Evolutionary conservation across 306 rosid genomes (phyloP), one percentile per base, ranked within the genome.

Genomic region (Gleditsia sinensis): DNA sequence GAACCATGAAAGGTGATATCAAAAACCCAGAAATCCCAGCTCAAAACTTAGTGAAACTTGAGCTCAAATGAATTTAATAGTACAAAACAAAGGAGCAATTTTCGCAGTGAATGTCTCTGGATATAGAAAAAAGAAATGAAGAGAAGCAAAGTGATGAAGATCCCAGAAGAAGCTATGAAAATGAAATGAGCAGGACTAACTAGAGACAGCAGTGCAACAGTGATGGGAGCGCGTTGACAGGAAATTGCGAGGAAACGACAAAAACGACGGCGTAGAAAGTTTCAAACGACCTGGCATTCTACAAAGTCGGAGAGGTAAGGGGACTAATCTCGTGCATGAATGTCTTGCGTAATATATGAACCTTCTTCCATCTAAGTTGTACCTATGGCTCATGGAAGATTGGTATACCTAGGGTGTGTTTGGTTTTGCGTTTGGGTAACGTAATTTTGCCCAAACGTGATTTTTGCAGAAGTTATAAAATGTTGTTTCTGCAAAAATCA

Each of bases 211-310:
- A 75, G 13, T 45, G 36, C 42, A 36, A 13, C 50, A 12, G 40
- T 49, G 25, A 53, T 36, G 25, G 76, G 66, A 61, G 46, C 81
- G 66, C 68, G 75, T 81, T 9, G 10, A 80, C 42, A 1, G 56
- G 76, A 62, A 75, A 36, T 12, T 19, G 50, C 56, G 11, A 40
- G 67, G 68, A 72, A 81, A 71, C 46, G 30, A 13, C 1, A 36
- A 72, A 12, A 11, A 49, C 7, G 30, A 20, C 46, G 74, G 32
- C 46, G 19, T 9, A 8, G 75, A 81, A 65, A 9, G 46, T 51
- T 71, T 81, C 82, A 81, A 75, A 56, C 3, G 7, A 57, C 3
- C 53, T 73, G 33, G 66, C 49, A 5, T 21, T 61, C 3, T 2
- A 2, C 13, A 11, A 2, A 9, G 32, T 28, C 32, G 32, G 32